Evolutionary conservation across 192 early-diverging fungal genomes (phyloP).

Genomic region (Glomus cerebriforme): DNA sequence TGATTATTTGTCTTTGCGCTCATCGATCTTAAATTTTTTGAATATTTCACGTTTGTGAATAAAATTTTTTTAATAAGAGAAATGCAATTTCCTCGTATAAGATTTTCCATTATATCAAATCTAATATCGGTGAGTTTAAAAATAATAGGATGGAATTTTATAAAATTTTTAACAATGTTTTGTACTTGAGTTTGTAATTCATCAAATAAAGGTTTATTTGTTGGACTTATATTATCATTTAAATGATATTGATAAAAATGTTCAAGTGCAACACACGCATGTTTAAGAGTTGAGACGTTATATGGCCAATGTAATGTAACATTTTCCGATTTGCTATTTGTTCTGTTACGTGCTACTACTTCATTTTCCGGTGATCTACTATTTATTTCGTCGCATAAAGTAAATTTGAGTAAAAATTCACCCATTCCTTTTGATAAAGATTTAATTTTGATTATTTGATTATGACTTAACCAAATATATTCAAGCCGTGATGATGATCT

Average conservation of each 20-base stretch:
- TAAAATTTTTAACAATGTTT: background rate
- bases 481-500: background rate
- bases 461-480: slow-evolving; percentile 1
- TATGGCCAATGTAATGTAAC: slow-evolving; percentile 10
- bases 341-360: too few species aligned
- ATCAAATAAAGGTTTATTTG: background rate
- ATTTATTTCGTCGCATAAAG: background rate
- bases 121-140: background rate
- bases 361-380: background rate
- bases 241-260: background rate
- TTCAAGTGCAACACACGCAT: background rate
- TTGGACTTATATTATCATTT: background rate
- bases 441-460: background rate
- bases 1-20: background rate
- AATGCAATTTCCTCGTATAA: background rate
- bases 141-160: background rate
- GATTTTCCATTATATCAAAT: background rate
- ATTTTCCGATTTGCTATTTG: too few species aligned
- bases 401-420: background rate
- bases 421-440: background rate
- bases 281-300: background rate
- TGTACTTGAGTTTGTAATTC: background rate
- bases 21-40: background rate
- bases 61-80: background rate
- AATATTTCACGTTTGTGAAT: too few species aligned